Base-by-base conservation (phyloP, 2,329 filamentous ascomycete species). In the Beauveria bassiana region DNA sequence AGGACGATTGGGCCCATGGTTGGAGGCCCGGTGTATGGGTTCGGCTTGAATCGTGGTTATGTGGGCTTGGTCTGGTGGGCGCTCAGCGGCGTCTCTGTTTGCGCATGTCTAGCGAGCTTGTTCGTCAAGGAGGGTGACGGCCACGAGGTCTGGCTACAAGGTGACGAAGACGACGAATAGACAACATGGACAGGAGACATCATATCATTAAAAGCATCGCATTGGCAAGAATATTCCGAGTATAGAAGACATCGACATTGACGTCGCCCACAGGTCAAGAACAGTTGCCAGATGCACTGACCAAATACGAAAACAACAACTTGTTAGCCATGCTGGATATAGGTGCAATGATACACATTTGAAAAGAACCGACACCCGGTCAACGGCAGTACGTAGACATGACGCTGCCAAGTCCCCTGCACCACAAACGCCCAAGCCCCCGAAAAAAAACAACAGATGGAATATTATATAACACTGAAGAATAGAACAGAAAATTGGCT, bases 141-240 rank as follows among this genome's bases (percentile, higher is more conserved):
- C 0, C 85, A 88, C 69, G 86, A 88, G 70, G 82, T 88, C 51
- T 78, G 84, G 77, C 69, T 88, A 2, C 82, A 86, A 31, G 86
- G 85, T 0, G 86, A 88, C 64, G 79, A 82, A 31, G 80, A 81
- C 38, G 69, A 71, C 22, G 65, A 69, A 22, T 49, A 68, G 16
- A 24, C 8, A 43, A 57, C 16, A 24, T 28, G 24, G 14, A 38
- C 5, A 38, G 2, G 28, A 46, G 26, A 4, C 10, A 2, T 18
- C 26, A 1, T 2, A 47, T 57, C n/a, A 38, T 34, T 3, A 34
- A n/a, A n/a, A 9, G 18, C 2, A n/a, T 38, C 26, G 26, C 20
- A 46, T 47, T 47, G 18, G 20, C 20, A 22, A n/a, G 5, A 58
- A 20, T 12, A 22, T 42, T 28, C 9, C 14, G 20, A 28, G 22